A percentile compares a stretch with the other conserved stretches of the same genome.
Evolutionary conservation across 23 red algal species (phyloP).

Genomic region (Gracilaria vermiculophylla): DNA sequence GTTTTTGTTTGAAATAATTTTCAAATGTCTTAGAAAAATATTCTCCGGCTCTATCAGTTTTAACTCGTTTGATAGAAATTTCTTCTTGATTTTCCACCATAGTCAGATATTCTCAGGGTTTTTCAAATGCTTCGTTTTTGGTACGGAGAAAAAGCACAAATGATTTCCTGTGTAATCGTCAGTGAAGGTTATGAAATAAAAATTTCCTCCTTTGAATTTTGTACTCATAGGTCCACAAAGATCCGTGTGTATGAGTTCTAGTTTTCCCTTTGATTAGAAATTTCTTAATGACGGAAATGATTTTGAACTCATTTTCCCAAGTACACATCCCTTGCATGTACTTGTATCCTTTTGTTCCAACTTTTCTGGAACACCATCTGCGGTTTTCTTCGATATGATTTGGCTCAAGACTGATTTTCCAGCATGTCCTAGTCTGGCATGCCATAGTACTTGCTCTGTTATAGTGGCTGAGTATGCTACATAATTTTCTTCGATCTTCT

Average conservation of each 20-base stretch:
- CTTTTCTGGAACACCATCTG: neutral
- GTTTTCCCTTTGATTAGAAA: neutral
- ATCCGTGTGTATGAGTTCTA: slow-evolving; percentile 54
- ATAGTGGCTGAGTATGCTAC: neutral
- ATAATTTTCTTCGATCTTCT: neutral
- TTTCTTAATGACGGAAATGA: neutral
- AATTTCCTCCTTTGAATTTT: neutral
- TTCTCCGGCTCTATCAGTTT: slow-evolving; percentile 23
- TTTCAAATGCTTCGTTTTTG: slow-evolving; percentile 3
- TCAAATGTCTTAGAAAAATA: neutral
- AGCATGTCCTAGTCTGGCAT: neutral
- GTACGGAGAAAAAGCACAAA: slow-evolving; percentile 1
- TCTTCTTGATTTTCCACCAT: slow-evolving; percentile 16
- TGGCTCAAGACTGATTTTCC: neutral
- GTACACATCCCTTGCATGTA: neutral
- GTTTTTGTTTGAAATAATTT: neutral
- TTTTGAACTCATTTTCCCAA: neutral
- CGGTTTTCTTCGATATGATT: neutral
- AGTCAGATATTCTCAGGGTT: neutral
- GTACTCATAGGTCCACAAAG: slow-evolving; percentile 17
- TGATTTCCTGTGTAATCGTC: slow-evolving; percentile 18
- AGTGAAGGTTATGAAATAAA: slow-evolving; percentile 30
- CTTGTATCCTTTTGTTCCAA: neutral
- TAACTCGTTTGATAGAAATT: neutral
- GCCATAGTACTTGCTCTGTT: neutral